These are phyloP conservation scores for Amanita muscaria DNA, from an alignment of 768 basidiomycete species.

Conservation along the genomic window DNA sequence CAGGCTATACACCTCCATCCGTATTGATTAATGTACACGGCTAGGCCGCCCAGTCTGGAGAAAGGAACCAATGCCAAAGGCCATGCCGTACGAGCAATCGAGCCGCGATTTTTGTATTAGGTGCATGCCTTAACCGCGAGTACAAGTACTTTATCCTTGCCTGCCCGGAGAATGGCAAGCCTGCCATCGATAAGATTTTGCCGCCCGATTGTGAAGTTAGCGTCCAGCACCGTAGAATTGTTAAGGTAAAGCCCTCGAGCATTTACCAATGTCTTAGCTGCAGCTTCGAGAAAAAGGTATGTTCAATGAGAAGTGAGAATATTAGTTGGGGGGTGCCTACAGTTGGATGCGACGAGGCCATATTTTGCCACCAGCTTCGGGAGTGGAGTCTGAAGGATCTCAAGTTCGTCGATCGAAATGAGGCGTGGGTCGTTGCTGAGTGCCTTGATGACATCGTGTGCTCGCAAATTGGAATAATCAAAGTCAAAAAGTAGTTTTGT, in stretches of 20 bases:
- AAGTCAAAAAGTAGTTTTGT: conserved; percentile 38
- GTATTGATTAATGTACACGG: conserved; percentile 66
- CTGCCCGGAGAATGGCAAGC: conserved; percentile 60
- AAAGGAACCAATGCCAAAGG: no score
- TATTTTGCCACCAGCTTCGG: conserved; percentile 53
- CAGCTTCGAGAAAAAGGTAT: conserved; percentile 34
- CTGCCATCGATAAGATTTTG: conserved; percentile 50
- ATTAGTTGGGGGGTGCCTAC: conserved; percentile 31
- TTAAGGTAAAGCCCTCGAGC: conserved; percentile 72
- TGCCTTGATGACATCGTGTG: conserved; percentile 49
- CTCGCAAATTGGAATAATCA: conserved; percentile 36
- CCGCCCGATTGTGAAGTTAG: conserved; percentile 30
- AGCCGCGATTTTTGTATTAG: background rate
- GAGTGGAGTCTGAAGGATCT: conserved; percentile 46
- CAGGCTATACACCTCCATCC: conserved; percentile 72
- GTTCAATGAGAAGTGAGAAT: background rate
- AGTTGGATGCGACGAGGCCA: conserved; percentile 52
- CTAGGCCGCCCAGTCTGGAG: no score
- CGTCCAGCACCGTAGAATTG: conserved; percentile 44
- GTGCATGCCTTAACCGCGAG: conserved; percentile 24
- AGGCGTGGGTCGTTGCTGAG: conserved; percentile 62
- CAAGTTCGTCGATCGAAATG: conserved; percentile 36
- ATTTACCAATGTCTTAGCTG: conserved; percentile 51
- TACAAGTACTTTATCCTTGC: conserved; percentile 63
- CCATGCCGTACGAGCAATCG: no score